Evolutionary conservation across 2,329 filamentous ascomycete species (phyloP).

Genomic region (Ophiostoma populinum): DNA sequence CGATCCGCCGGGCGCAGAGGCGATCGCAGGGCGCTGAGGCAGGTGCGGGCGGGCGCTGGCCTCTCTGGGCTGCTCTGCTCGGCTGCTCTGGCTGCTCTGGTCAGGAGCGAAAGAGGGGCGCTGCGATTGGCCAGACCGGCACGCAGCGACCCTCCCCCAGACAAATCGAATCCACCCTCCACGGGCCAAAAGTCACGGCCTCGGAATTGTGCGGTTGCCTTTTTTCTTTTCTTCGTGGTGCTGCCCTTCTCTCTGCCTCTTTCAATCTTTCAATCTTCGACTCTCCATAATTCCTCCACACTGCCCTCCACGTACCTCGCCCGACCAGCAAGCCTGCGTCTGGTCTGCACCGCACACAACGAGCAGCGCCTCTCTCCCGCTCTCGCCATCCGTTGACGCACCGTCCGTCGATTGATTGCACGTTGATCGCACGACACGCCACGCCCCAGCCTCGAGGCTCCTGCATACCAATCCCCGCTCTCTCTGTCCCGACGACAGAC

Average conservation of each 20-base stretch:
- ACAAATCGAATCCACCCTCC: background rate
- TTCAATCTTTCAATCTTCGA: background rate
- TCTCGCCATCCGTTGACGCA: background rate
- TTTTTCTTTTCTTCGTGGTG: constrained; percentile 6
- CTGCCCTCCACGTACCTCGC: too few species aligned
- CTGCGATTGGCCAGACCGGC: constrained; percentile 9
- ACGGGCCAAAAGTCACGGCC: background rate
- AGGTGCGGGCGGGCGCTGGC: too few species aligned
- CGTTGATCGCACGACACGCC: constrained; percentile 1
- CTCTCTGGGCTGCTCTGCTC: too few species aligned
- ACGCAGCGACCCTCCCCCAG: constrained; percentile 1
- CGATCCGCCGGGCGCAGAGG: too few species aligned
- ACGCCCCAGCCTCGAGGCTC: background rate
- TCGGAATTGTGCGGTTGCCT: constrained; percentile 13
- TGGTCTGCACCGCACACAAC: too few species aligned
- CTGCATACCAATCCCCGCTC: background rate
- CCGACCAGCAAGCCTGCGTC: too few species aligned
- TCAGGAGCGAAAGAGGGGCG: background rate
- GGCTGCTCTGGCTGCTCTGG: too few species aligned
- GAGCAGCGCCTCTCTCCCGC: background rate
- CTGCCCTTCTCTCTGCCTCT: constrained; percentile 1
- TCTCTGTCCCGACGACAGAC: background rate
- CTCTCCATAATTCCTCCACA: constrained; percentile 1
- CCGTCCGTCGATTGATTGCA: background rate
- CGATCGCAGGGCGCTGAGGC: too few species aligned